Conservation (phyloP, 192 early-diverging fungal species). For the Globomyces pollinis-pini region DNA sequence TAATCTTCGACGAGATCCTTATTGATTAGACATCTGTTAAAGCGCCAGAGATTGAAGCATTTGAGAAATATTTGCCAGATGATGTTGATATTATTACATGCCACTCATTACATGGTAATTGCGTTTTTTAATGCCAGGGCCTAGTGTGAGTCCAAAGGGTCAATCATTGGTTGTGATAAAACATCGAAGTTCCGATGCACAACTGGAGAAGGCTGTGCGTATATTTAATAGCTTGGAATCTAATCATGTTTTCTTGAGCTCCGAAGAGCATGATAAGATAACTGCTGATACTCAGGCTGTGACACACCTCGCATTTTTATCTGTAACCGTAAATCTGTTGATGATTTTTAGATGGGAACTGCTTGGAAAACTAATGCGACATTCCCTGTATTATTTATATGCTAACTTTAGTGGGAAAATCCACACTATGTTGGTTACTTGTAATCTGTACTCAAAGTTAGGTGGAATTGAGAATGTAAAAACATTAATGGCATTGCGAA, state of each 20-base stretch:
- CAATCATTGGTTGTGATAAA: slow-evolving; percentile 60
- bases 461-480: slow-evolving; percentile 98
- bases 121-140: slow-evolving; percentile 15
- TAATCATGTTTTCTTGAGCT: slow-evolving; percentile 68
- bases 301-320: slow-evolving; percentile 90
- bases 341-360: slow-evolving; percentile 91
- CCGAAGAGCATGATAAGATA: slow-evolving; percentile 85
- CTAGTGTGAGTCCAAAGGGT: slow-evolving; percentile 18
- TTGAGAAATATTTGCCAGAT: slow-evolving; percentile 72
- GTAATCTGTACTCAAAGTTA: too few species aligned
- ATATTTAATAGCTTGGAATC: slow-evolving; percentile 73
- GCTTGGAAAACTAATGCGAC: too few species aligned
- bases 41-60: slow-evolving; percentile 84
- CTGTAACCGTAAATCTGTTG: too few species aligned
- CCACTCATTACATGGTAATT: slow-evolving; percentile 85
- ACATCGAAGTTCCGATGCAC: slow-evolving; percentile 56
- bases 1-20: too few species aligned
- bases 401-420: too few species aligned
- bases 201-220: slow-evolving; percentile 50
- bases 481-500: slow-evolving; percentile 84
- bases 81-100: slow-evolving; percentile 94
- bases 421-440: too few species aligned
- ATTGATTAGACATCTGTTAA: slow-evolving; percentile 98
- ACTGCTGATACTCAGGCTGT: slow-evolving; percentile 98
- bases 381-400: slow-evolving; percentile 73